Base-by-base conservation (phyloP, 2,329 filamentous ascomycete species). In the Cordyceps tenuipes region DNA sequence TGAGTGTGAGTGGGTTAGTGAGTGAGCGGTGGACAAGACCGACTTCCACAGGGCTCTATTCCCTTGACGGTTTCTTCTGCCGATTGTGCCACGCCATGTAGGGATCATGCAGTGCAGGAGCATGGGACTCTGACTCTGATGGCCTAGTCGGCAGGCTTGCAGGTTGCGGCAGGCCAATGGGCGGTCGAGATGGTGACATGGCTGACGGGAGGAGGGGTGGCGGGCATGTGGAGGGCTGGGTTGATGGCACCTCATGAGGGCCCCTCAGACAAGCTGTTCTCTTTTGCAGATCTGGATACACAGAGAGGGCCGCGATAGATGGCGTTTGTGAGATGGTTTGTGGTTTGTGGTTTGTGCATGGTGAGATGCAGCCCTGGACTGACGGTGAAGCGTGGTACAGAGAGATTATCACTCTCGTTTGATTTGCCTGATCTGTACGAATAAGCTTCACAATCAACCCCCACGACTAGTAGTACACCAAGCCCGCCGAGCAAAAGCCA, bases 401-500 rank as follows among this genome's bases (percentile, higher is more conserved):
- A n/a, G 13, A 15, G 15, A 43, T 36, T 4, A 36, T 8, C 34
- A 36, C 13, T 3, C 3, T 36, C 34, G 34, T 13, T 10, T 10
- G 9, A 10, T 36, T 36, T 36, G 34, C 13, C 41, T 8, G 17
- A 8, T 29, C 34, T 36, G 34, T 36, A 36, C 12, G 29, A 29
- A 8, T 29, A 29, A 36, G 34, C 34, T 13, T 36, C 34, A 36
- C 34, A 10, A 13, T 36, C 8, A 36, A 36, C 12, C 12, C 34
- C 34, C 44, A 48, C 44, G 31, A 51, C 46, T 58, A n/a, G n/a
- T n/a, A n/a, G n/a, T n/a, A n/a, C n/a, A n/a, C n/a, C n/a, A n/a
- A n/a, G n/a, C n/a, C n/a, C n/a, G 36, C 55, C 55, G 17, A 58
- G n/a, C 23, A 52, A 26, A 51, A 50, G 55, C 55, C 55, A 58